A percentile compares a stretch with the other conserved stretches of the same genome.
These are phyloP conservation scores for Cercospora zeina DNA, from an alignment of 2,329 filamentous ascomycete genomes.

Conservation along the genomic window DNA sequence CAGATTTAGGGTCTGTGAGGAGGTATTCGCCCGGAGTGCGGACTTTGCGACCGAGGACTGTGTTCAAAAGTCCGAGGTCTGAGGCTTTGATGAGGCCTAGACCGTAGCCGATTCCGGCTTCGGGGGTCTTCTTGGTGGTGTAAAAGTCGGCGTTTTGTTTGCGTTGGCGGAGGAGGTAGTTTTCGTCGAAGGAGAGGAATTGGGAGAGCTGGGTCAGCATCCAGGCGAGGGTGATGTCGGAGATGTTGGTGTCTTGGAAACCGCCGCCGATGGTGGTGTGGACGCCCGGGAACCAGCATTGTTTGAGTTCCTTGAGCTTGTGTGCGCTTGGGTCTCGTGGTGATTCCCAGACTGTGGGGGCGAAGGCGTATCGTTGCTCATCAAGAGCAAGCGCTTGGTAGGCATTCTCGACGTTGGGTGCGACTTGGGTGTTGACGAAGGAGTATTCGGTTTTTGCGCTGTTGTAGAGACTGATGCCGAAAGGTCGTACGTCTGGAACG, in stretches of 20 bases:
- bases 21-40: conserved; percentile 51
- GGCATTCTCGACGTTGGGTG: conserved; percentile 41
- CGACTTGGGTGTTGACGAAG: conserved; percentile 50
- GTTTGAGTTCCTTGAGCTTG: conserved; percentile 43
- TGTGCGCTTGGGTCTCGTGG: conserved; percentile 35
- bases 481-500: conserved; percentile 44
- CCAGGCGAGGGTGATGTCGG: conserved; percentile 56
- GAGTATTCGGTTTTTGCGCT: conserved; percentile 36
- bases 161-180: conserved; percentile 47
- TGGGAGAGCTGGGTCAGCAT: conserved; percentile 54
- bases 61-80: conserved; percentile 45
- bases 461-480: conserved; percentile 28
- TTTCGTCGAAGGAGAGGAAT: conserved; percentile 46
- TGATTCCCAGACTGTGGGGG: conserved; percentile 44
- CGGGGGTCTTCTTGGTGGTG: conserved; percentile 42
- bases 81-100: conserved; percentile 48
- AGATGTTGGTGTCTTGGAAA: conserved; percentile 44
- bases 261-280: conserved; percentile 47
- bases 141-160: conserved; percentile 47
- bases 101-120: conserved; percentile 41
- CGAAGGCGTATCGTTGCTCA: conserved; percentile 41
- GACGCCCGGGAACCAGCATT: conserved; percentile 50
- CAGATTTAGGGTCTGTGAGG: conserved; percentile 44
- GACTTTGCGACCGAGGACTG: conserved; percentile 44
- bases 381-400: conserved; percentile 47